Conservation (phyloP, 768 basidiomycete species). For the Collybia mongolica region DNA sequence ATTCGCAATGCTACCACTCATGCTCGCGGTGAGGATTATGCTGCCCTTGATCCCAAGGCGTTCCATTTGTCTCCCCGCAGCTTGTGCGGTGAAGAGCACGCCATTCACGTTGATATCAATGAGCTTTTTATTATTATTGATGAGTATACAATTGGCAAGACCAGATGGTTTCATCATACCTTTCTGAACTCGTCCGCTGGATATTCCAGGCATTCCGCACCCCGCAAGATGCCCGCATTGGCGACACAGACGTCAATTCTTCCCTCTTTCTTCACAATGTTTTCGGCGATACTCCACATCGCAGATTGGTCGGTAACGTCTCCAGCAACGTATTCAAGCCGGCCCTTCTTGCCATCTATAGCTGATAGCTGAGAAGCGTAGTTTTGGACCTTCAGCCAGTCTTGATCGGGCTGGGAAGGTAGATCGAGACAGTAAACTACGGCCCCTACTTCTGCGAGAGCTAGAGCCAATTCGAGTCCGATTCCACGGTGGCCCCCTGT, state of each 20-base stretch:
- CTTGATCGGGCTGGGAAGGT: slow-evolving; percentile 41
- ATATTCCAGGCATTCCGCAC: slow-evolving; percentile 55
- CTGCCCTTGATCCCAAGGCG: slow-evolving; percentile 46
- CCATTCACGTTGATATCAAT: slow-evolving; percentile 62
- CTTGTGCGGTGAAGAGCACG: slow-evolving; percentile 59
- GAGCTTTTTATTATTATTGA: slow-evolving; percentile 32
- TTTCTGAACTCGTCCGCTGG: slow-evolving; percentile 54
- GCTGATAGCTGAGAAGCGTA: slow-evolving; percentile 36
- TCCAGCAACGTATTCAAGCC: slow-evolving; percentile 46
- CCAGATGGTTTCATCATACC: slow-evolving; percentile 25
- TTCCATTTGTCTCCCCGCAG: slow-evolving; percentile 57
- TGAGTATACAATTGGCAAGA: background rate
- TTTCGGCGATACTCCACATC: slow-evolving; percentile 44
- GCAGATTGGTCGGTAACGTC: slow-evolving; percentile 57
- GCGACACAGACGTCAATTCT: slow-evolving; percentile 66
- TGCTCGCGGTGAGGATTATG: slow-evolving; percentile 59
- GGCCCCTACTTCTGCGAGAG: slow-evolving; percentile 25
- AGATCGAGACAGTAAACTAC: slow-evolving; percentile 64
- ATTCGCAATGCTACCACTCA: slow-evolving; percentile 64
- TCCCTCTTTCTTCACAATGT: slow-evolving; percentile 57
- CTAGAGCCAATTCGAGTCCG: slow-evolving; percentile 42
- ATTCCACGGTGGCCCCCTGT: slow-evolving; percentile 58
- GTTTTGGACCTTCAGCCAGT: slow-evolving; percentile 46
- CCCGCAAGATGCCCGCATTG: slow-evolving; percentile 59
- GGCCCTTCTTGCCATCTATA: slow-evolving; percentile 21